Conservation (phyloP, 257 asterid genomes). For the Rauvolfia tetraphylla region DNA sequence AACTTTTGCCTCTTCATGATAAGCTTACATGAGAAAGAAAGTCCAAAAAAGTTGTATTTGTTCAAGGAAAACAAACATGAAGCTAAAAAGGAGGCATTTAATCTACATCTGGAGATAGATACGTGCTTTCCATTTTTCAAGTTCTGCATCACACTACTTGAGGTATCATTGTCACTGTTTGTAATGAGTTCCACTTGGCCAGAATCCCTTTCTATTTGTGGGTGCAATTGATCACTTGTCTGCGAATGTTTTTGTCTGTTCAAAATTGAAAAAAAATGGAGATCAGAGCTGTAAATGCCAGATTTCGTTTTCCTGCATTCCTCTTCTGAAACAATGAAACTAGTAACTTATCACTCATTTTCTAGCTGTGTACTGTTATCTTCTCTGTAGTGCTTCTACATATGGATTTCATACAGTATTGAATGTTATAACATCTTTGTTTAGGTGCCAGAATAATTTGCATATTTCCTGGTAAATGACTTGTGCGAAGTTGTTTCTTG, state of each 20-base stretch:
- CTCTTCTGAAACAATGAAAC: too few relatives aligned
- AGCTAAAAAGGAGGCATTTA: neutral
- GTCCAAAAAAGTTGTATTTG: neutral
- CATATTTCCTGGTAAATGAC: neutral
- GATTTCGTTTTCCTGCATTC: too few relatives aligned
- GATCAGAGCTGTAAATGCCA: neutral
- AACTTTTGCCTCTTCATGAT: neutral
- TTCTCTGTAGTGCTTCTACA: neutral
- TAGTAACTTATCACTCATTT: neutral
- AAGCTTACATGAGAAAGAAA: neutral
- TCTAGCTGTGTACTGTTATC: neutral
- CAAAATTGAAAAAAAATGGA: neutral
- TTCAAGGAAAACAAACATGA: neutral
- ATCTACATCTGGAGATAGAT: neutral
- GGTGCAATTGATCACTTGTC: too few relatives aligned
- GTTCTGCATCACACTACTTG: neutral
- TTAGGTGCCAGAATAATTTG: neutral
- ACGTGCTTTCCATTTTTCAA: neutral
- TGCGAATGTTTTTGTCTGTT: too few relatives aligned
- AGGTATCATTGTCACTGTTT: neutral
- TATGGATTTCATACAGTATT: neutral
- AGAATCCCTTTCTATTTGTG: neutral
- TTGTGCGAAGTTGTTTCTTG: neutral
- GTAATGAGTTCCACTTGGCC: neutral
- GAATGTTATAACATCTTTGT: neutral